phyloP scores from a whole-genome alignment of 306 rosid genomes.

The Ormosia semicastrata region DNA sequence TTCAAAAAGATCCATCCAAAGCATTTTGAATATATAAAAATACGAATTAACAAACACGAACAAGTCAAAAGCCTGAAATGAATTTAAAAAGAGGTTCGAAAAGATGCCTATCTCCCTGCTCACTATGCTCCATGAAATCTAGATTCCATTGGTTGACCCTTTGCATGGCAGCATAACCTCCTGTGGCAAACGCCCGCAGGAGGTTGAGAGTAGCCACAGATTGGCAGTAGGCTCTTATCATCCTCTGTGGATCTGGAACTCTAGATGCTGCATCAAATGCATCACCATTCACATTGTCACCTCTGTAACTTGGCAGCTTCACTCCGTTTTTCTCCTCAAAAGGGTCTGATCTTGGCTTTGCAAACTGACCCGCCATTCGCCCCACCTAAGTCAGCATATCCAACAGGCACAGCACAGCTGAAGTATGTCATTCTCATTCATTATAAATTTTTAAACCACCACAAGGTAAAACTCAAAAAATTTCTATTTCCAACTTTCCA shows the following conservation, averaged over 20 bases:
- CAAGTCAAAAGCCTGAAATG: not conserved
- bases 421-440: constrained; percentile 15
- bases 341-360: constrained; percentile 49
- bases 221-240: constrained; percentile 53
- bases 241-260: constrained; percentile 49
- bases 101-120: constrained; percentile 40
- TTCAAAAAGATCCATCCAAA: constrained; percentile 5
- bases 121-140: constrained; percentile 44
- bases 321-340: constrained; percentile 50
- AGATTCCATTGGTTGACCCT: constrained; percentile 47
- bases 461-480: not conserved
- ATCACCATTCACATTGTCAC: constrained; percentile 53
- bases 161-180: constrained; percentile 58
- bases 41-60: not conserved
- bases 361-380: constrained; percentile 54
- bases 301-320: constrained; percentile 55
- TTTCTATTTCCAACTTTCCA: not conserved
- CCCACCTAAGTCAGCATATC: constrained; percentile 40
- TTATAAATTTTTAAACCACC: not conserved
- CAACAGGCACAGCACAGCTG: not conserved
- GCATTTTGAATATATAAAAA: not conserved
- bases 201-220: constrained; percentile 55
- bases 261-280: constrained; percentile 43
- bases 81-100: not conserved
- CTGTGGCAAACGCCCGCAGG: constrained; percentile 47